Evolutionary conservation across 331 rosid genomes (phyloP), one percentile per base, ranked within the genome.

Genomic region (Quercus phellos): DNA sequence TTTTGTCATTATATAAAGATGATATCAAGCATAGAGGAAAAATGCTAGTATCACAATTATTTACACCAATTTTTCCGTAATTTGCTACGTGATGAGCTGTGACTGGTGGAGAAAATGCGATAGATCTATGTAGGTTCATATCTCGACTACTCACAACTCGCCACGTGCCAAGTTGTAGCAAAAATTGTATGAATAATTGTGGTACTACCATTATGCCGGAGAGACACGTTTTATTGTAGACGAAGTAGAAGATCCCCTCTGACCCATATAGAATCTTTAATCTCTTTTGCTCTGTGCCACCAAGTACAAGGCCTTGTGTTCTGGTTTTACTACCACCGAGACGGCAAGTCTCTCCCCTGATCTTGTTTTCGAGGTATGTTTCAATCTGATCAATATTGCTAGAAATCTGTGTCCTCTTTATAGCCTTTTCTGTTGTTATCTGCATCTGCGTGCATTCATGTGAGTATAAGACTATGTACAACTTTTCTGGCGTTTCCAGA

Each of bases 361-460:
- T 59, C 34, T 14, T 26, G 38, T 17, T 61, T 26, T 17, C 27
- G 38, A 66, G 71, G 71, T 32, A 66, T 66, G 51, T 66, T 22
- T 16, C 50, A 8, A 66, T 5, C 7, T 4, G 2, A 30, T 34
- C 12, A 4, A 32, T 4, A 66, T 18, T 29, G 2, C 9, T 0
- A 16, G 69, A 63, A 1, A 63, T 14, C 26, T 70, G 21, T n/a
- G 75, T n/a, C 67, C 5, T 26, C 68, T 22, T 12, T 8, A 7
- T 38, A 38, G n/a, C 64, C 19, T 50, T 72, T 29, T 53, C 66
- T 30, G 30, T 63, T 3, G 29, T 72, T 53, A 27, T 54, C 42
- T n/a, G 2, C 64, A 27, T 72, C 59, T 30, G 76, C 64, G n/a
- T 55, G 53, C 77, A 32, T 72, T 29, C 26, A 32, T 66, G 3